phyloP scores from a whole-genome alignment of 371 early-diverging fungal genomes.

The Mucor saturninus region DNA sequence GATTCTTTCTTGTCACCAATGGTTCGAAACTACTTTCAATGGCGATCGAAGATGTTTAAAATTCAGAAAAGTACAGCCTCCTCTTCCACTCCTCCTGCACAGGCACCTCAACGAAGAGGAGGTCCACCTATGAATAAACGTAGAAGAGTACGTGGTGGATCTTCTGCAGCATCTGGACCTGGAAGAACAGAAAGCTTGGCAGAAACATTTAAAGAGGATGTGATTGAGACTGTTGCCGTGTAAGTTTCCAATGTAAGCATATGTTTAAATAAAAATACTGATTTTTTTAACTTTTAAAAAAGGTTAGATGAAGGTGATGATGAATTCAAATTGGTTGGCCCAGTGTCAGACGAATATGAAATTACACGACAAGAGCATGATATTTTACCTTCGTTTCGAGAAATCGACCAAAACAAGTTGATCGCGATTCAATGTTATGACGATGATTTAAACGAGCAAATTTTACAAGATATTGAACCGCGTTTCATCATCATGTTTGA shows the following conservation, averaged over 20 bases:
- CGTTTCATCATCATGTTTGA: conserved; percentile 89
- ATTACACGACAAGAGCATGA: conserved; percentile 15
- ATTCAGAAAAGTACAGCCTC: conserved; percentile 26
- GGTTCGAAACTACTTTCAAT: conserved; percentile 59
- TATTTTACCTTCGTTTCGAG: conserved; percentile 42
- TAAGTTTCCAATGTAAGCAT: neutral
- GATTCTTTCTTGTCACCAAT: conserved; percentile 55
- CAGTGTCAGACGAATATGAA: neutral
- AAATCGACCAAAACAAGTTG: conserved; percentile 29
- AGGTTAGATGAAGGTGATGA: conserved; percentile 3
- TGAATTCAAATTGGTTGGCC: conserved; percentile 2
- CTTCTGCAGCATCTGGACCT: conserved; percentile 37
- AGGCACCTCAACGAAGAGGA: conserved; percentile 5
- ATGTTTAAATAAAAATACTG: neutral
- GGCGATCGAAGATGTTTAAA: conserved; percentile 62
- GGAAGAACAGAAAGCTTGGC: conserved; percentile 25
- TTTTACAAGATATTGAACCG: conserved; percentile 77
- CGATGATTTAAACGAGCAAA: conserved; percentile 50
- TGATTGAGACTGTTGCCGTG: conserved; percentile 24
- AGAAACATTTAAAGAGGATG: conserved; percentile 36
- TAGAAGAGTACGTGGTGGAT: conserved; percentile 74
- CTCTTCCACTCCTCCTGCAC: neutral
- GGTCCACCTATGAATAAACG: conserved; percentile 74
- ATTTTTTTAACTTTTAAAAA: neutral
- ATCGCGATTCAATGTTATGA: conserved; percentile 73